These are phyloP conservation scores for Termitomyces sp. DNA, from an alignment of 768 basidiomycete species.

Conservation along the genomic window DNA sequence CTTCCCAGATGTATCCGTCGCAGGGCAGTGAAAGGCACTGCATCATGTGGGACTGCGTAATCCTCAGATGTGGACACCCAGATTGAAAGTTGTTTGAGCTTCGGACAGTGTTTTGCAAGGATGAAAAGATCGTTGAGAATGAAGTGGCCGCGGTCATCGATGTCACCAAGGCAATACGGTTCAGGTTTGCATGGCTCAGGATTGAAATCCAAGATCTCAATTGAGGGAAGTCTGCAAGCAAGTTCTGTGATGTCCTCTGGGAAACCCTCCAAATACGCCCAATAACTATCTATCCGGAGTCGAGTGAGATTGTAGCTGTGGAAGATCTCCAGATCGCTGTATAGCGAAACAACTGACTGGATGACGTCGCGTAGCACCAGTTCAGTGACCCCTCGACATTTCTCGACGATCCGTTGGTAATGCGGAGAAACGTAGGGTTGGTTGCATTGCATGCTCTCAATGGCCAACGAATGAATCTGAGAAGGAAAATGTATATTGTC, in stretches of 20 bases:
- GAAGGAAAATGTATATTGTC: background rate
- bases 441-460: background rate
- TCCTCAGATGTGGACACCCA: background rate
- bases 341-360: background rate
- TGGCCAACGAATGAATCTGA: background rate
- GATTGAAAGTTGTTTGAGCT: background rate
- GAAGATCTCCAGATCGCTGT: no score
- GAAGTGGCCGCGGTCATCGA: background rate
- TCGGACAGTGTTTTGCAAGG: background rate
- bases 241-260: no score
- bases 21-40: no score
- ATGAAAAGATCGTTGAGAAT: background rate
- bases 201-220: background rate
- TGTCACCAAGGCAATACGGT: background rate
- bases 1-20: no score
- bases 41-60: no score
- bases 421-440: background rate
- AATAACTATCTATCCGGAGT: no score
- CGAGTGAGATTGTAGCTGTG: no score
- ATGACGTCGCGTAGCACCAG: background rate
- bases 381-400: background rate
- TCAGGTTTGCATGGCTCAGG: background rate
- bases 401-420: background rate
- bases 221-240: background rate
- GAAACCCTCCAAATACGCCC: no score